Conservation (phyloP, 2,329 filamentous ascomycete species). For the Calonectria pteridis region DNA sequence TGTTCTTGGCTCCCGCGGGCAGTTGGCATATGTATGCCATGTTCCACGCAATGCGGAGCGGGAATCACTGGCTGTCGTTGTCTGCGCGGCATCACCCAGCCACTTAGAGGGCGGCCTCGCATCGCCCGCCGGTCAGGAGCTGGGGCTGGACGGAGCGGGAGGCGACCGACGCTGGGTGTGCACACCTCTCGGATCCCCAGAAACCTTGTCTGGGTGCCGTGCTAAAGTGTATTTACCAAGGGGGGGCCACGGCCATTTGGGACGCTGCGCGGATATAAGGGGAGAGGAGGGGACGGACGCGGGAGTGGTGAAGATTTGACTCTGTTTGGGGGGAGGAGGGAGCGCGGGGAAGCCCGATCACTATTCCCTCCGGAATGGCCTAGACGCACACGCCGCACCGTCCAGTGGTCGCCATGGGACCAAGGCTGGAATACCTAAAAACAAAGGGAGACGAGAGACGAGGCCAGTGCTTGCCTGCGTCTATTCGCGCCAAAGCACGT, state of each 20-base stretch:
- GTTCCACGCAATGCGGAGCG: constrained; percentile 11
- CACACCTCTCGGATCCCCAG: neutral
- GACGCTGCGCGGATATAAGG: constrained; percentile 3
- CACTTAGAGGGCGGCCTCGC: neutral
- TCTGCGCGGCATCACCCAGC: constrained; percentile 7
- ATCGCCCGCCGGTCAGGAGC: neutral
- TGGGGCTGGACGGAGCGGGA: neutral
- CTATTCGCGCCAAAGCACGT: neutral
- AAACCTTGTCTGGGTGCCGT: neutral
- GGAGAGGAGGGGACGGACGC: neutral
- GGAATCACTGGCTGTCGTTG: neutral
- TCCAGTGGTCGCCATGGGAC: constrained; percentile 10
- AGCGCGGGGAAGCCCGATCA: constrained; percentile 33
- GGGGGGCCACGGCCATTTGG: neutral
- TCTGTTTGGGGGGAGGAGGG: neutral
- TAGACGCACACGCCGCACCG: constrained; percentile 29
- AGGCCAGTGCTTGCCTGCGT: neutral
- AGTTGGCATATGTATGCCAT: constrained; percentile 6
- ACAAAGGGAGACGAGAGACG: neutral
- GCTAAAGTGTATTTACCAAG: neutral
- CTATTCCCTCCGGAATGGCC: constrained; percentile 27
- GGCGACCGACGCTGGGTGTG: neutral
- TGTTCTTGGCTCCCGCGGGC: constrained; percentile 14
- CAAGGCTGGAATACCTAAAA: neutral
- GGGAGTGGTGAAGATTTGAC: neutral